Percentiles rank a stretch among this genome's conserved stretches.
Conservation (phyloP, 257 asterid species). For the Rehmannia glutinosa region DNA sequence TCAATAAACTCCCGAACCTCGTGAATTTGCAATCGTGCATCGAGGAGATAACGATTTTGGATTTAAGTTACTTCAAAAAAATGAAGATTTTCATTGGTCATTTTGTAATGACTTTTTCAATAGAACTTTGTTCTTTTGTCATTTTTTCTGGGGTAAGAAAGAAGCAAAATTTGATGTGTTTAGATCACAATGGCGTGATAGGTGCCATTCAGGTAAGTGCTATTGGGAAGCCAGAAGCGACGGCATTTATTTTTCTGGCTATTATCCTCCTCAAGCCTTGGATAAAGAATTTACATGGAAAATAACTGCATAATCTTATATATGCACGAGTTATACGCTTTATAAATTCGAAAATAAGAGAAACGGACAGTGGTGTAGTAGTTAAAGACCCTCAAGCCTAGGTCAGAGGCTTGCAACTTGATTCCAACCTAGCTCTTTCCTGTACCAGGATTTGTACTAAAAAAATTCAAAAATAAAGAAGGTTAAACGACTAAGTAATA, state of each 20-base stretch:
- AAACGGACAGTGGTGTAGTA: too few relatives aligned
- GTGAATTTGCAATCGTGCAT: not conserved
- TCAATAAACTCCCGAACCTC: not conserved
- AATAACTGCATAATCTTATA: not conserved
- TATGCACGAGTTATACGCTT: too few relatives aligned
- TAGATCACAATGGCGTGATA: not conserved
- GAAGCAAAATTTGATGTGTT: not conserved
- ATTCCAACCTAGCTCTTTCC: too few relatives aligned
- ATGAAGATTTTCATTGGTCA: not conserved
- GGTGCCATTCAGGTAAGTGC: not conserved
- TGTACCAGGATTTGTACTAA: too few relatives aligned
- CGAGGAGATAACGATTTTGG: not conserved
- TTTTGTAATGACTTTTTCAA: not conserved
- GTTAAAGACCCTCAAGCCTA: too few relatives aligned
- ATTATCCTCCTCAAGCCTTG: too few relatives aligned
- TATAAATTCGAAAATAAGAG: not conserved
- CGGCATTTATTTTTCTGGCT: not conserved
- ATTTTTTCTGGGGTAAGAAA: too few relatives aligned
- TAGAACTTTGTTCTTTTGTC: not conserved
- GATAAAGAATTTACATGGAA: too few relatives aligned
- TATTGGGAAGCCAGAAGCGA: not conserved
- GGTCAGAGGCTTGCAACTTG: too few relatives aligned
- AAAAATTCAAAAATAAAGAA: too few relatives aligned
- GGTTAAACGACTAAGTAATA: too few relatives aligned
- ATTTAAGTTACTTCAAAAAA: not conserved